Evolutionary conservation across 208 protist species (phyloP).

Genomic region (Phytomonas sp.): DNA sequence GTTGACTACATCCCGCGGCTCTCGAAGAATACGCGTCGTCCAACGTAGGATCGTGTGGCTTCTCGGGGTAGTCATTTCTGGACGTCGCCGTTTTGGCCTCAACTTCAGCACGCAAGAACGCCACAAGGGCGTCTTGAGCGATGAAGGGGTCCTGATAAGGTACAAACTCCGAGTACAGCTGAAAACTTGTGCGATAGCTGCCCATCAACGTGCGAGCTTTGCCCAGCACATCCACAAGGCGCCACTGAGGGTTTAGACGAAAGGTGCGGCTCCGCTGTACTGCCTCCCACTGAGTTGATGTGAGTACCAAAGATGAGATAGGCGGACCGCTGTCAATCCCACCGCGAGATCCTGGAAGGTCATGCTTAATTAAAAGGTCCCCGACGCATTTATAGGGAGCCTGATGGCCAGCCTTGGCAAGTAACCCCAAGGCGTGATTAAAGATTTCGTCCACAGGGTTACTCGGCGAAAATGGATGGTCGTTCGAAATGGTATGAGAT

Average conservation of each 20-base stretch:
- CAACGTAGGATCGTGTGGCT: background rate
- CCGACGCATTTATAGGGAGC: conserved; percentile 10
- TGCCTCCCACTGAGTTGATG: conserved; percentile 35
- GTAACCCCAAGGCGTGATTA: conserved; percentile 7
- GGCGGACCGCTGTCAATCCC: conserved; percentile 7
- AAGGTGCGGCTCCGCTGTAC: conserved; percentile 43
- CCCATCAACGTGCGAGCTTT: conserved; percentile 52
- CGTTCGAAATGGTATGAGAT: background rate
- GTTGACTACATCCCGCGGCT: background rate
- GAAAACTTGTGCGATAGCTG: conserved; percentile 56
- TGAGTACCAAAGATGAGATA: conserved; percentile 20
- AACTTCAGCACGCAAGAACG: background rate
- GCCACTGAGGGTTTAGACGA: conserved; percentile 37
- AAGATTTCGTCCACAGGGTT: conserved; percentile 1
- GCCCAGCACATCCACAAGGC: conserved; percentile 34
- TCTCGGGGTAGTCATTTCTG: background rate
- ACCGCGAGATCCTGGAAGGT: background rate
- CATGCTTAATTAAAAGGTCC: background rate
- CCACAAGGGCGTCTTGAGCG: conserved; percentile 2
- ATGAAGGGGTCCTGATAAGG: conserved; percentile 16
- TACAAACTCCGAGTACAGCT: conserved; percentile 73
- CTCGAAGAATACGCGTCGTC: background rate
- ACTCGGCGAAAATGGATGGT: background rate
- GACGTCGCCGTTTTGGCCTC: background rate
- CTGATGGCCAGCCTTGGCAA: conserved; percentile 8